phyloP scores from a whole-genome alignment of 2,329 filamentous ascomycete genomes.

The Penicillium rolfsii region DNA sequence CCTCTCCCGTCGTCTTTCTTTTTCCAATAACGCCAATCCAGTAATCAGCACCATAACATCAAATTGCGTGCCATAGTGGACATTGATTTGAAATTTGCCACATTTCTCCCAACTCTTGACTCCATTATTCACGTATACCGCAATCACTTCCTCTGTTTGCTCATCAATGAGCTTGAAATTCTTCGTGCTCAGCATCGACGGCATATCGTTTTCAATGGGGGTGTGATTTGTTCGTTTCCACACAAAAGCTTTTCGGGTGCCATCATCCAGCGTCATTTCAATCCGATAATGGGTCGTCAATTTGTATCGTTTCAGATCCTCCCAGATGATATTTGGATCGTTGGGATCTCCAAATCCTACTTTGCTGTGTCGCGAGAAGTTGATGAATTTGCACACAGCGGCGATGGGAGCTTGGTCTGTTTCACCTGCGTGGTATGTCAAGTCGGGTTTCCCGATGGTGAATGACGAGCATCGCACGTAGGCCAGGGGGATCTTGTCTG shows the following conservation, averaged over 20 bases:
- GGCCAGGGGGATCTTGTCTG: neutral
- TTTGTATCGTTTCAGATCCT: slow-evolving; percentile 1
- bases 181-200: neutral
- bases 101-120: slow-evolving; percentile 7
- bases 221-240: neutral
- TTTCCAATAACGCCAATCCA: neutral
- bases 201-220: neutral
- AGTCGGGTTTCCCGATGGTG: slow-evolving; percentile 12
- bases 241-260: neutral
- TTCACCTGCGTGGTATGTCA: slow-evolving; percentile 13
- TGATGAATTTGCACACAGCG: slow-evolving; percentile 11
- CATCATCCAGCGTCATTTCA: neutral
- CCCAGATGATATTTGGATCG: neutral
- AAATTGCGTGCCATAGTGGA: slow-evolving; percentile 13
- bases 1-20: neutral
- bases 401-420: slow-evolving; percentile 7
- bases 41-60: neutral
- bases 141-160: neutral
- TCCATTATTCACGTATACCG: slow-evolving; percentile 14
- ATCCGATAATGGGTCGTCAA: neutral
- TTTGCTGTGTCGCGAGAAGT: slow-evolving; percentile 14
- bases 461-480: slow-evolving; percentile 4
- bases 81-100: slow-evolving; percentile 21
- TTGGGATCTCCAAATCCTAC: slow-evolving; percentile 4
- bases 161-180: neutral